phyloP scores from a whole-genome alignment of 169 alveolate species.

The Plasmodium inui region DNA sequence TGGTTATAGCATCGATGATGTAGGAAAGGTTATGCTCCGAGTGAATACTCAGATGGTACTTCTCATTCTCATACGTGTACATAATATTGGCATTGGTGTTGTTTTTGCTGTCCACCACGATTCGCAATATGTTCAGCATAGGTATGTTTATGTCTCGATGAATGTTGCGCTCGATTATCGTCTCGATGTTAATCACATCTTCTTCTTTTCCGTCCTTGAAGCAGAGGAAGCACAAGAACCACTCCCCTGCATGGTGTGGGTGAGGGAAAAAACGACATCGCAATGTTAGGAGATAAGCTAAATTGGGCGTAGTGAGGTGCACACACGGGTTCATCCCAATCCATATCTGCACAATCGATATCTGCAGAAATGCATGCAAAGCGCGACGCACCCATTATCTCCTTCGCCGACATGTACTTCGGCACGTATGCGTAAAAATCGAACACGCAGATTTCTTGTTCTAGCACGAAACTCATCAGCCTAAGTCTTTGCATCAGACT shows the following conservation, averaged over 20 bases:
- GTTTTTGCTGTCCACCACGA: constrained; percentile 57
- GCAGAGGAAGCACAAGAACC: constrained; percentile 74
- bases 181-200: constrained; percentile 59
- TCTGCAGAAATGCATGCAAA: not conserved
- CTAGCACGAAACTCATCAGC: constrained; percentile 66
- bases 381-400: constrained; percentile 48
- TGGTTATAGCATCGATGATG: constrained; percentile 74
- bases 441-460: constrained; percentile 71
- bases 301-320: not conserved
- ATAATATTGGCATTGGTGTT: constrained; percentile 70
- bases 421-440: constrained; percentile 74
- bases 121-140: constrained; percentile 45
- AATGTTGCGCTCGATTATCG: constrained; percentile 72
- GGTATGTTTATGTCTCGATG: constrained; percentile 76
- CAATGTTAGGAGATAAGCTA: not conserved
- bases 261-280: not conserved
- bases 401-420: constrained; percentile 72
- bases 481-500: constrained; percentile 66
- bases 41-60: constrained; percentile 55
- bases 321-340: not conserved
- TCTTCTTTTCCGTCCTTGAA: constrained; percentile 47
- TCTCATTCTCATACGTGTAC: constrained; percentile 61
- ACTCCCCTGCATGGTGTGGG: constrained; percentile 28
- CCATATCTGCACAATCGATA: not conserved
- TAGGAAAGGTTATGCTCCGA: constrained; percentile 50